Conservation (phyloP, 1,139 yeast species). For the Pichia sp. region DNA sequence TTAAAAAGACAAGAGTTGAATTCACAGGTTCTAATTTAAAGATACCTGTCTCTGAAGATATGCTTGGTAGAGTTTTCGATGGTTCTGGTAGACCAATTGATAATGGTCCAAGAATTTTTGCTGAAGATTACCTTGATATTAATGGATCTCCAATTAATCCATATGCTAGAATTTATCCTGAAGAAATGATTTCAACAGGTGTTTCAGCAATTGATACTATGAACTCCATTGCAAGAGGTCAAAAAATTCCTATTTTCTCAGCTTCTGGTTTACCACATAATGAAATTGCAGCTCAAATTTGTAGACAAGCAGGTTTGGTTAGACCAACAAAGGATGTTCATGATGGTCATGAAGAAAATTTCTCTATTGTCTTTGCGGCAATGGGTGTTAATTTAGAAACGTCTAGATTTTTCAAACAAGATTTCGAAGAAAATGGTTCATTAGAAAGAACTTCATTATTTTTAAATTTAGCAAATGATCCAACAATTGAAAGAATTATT, state of each 20-base stretch:
- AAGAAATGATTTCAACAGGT: conserved; percentile 99
- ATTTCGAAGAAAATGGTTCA: conserved; percentile 98
- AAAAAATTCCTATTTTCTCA: conserved; percentile 96
- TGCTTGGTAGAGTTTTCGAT: conserved; percentile 95
- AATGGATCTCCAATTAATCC: conserved; percentile 99
- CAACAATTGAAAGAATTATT: conserved; percentile 97
- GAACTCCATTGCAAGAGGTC: conserved; percentile 99
- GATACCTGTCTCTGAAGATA: conserved; percentile 94
- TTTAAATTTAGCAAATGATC: conserved; percentile 96
- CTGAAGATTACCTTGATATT: conserved; percentile 96
- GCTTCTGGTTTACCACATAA: conserved; percentile 99
- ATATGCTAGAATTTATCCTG: conserved; percentile 95
- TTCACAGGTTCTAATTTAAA: conserved; percentile 92
- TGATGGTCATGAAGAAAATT: conserved; percentile 98
- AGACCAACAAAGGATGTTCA: conserved; percentile 99
- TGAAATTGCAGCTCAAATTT: conserved; percentile 98
- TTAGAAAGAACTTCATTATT: conserved; percentile 95
- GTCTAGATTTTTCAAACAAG: conserved; percentile 93
- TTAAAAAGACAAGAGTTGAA: conserved; percentile 92
- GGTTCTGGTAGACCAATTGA: conserved; percentile 99
- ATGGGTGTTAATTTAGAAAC: conserved; percentile 95
- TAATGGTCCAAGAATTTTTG: conserved; percentile 96
- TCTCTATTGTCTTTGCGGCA: conserved; percentile 98
- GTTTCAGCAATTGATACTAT: conserved; percentile 96
- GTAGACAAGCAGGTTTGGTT: conserved; percentile 98